Percentiles rank a stretch among this genome's conserved stretches.
Conservation (phyloP, 495 filamentous ascomycete genomes). For the Apodospora peruviana region DNA sequence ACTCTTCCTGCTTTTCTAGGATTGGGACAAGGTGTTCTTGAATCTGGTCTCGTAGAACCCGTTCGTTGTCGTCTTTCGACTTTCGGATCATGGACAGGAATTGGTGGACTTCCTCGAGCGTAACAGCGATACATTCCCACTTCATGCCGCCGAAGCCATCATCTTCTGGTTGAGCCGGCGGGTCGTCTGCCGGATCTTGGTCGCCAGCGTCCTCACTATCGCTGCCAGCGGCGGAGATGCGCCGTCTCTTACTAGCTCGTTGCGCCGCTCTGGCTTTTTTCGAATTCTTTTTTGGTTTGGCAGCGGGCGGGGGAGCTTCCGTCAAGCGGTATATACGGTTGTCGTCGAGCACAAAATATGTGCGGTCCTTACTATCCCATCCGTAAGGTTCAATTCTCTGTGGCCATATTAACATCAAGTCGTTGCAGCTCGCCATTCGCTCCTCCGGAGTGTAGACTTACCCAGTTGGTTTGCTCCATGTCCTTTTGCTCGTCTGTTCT, state of each 20-base stretch:
- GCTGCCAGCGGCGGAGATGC: conserved; percentile 51
- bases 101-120: conserved; percentile 64
- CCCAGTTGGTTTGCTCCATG: conserved; percentile 77
- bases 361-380: conserved; percentile 77
- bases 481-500: conserved; percentile 80
- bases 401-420: conserved; percentile 16
- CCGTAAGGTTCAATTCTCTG: conserved; percentile 90
- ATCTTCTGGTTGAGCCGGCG: conserved; percentile 42
- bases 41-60: conserved; percentile 61
- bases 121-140: conserved; percentile 89
- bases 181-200: conserved; percentile 27
- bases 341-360: conserved; percentile 89
- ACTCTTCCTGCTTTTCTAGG: conserved; percentile 75
- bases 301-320: conserved; percentile 53
- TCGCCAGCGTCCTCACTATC: conserved; percentile 51
- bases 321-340: conserved; percentile 85
- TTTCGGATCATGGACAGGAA: conserved; percentile 68
- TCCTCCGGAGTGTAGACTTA: conserved; percentile 34
- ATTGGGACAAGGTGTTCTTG: conserved; percentile 73
- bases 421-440: neutral
- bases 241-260: conserved; percentile 69
- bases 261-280: conserved; percentile 64
- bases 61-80: conserved; percentile 76
- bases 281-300: conserved; percentile 70
- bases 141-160: conserved; percentile 64